These are phyloP conservation scores for Dipteronia dyeriana DNA, from an alignment of 345 rosid genomes.

Conservation along the genomic window DNA sequence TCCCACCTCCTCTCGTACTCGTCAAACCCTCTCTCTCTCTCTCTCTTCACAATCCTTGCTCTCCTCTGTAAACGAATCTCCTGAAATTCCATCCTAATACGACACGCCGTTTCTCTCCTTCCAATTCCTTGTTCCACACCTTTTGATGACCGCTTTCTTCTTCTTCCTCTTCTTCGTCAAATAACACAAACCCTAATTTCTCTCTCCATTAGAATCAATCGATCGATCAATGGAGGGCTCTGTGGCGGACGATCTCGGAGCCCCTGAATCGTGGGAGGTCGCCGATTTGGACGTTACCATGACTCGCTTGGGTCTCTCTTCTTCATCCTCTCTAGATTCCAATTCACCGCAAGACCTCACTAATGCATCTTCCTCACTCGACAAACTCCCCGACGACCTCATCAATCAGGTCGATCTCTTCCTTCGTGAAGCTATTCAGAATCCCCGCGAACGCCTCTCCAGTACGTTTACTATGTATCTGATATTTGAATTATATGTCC, in stretches of 20 bases:
- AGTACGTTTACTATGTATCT: constrained; percentile 31
- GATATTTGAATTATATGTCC: no score
- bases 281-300: constrained; percentile 75
- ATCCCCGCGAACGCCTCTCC: constrained; percentile 81
- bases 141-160: no score
- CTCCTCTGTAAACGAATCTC: no score
- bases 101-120: no score
- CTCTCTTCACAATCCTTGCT: no score
- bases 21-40: no score
- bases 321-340: constrained; percentile 30
- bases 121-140: no score
- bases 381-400: constrained; percentile 39
- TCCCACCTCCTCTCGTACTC: no score
- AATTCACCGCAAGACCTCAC: constrained; percentile 17
- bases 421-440: constrained; percentile 73
- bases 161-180: no score
- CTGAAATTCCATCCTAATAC: no score
- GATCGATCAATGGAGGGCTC: constrained; percentile 57
- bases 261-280: constrained; percentile 88
- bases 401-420: constrained; percentile 69
- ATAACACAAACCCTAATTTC: constrained; percentile 19
- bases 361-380: constrained; percentile 25
- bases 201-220: background rate
- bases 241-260: constrained; percentile 67
- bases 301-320: constrained; percentile 63